A percentile compares a stretch with the other conserved stretches of the same genome.
These are phyloP conservation scores for Panicum miliaceum DNA, from an alignment of 176 grass and related monocot species.

Conservation along the genomic window DNA sequence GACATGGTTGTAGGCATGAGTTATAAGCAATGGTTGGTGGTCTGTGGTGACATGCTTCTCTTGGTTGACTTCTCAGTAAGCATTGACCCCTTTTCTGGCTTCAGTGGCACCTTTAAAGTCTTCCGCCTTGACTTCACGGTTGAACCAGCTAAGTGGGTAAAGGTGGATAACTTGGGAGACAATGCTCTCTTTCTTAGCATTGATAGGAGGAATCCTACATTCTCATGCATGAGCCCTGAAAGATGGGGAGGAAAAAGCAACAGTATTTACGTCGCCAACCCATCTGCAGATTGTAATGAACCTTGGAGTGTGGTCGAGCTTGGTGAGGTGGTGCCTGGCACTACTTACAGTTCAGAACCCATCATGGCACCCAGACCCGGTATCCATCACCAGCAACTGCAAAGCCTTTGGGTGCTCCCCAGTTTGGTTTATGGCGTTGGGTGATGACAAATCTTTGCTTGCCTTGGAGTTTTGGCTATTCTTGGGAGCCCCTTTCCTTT, in stretches of 20 bases:
- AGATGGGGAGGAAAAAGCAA: constrained; percentile 75
- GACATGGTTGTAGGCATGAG: constrained; percentile 1
- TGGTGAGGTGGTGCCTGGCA: constrained; percentile 11
- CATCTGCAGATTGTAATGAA: constrained; percentile 5
- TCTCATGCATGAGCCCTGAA: constrained; percentile 49
- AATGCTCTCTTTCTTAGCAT: constrained; percentile 49
- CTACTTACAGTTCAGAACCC: neutral
- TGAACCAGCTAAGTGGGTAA: constrained; percentile 46
- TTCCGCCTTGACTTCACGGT: constrained; percentile 33
- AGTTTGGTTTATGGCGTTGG: constrained; percentile 27
- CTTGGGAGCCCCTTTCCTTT: neutral
- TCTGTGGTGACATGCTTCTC: constrained; percentile 6
- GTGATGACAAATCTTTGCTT: constrained; percentile 6
- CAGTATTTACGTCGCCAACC: constrained; percentile 39
- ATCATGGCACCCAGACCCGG: neutral
- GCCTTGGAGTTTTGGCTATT: neutral
- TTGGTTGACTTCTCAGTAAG: constrained; percentile 1
- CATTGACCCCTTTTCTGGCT: neutral
- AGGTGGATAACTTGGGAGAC: constrained; percentile 50
- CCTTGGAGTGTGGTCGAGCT: constrained; percentile 29
- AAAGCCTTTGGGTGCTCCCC: constrained; percentile 40
- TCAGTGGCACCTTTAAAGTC: constrained; percentile 22
- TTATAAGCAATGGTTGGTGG: constrained; percentile 6
- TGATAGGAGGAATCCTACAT: constrained; percentile 32
- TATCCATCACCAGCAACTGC: neutral